Evolutionary conservation across 768 basidiomycete species (phyloP), one percentile per base, ranked within the genome.

Genomic region (Lactarius sp.): DNA sequence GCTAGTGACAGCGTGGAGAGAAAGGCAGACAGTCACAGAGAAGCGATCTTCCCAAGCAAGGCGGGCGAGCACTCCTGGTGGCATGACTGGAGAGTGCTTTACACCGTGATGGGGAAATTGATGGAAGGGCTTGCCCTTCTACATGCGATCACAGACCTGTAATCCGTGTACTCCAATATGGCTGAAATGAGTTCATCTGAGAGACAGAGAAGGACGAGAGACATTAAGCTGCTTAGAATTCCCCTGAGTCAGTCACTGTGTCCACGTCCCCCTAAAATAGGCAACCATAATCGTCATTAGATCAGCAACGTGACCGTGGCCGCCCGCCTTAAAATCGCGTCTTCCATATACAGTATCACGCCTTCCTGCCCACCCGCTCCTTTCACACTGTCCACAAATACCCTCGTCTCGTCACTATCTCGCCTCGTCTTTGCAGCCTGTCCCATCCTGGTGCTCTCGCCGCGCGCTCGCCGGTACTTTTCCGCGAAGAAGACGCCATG

Each of bases 401-500:
- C 77, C 41, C 61, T 72, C 75, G 16, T 31, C 7, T 10, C 53
- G 2, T 71, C 73, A 5, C 75, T 81, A 64, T 75, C 77, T 16
- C 39, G 61, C 66, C 71, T 63, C 60, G 72, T 76, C 51, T 56
- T 69, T 8, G 50, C 61, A 2, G 60, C 76, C 22, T 66, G 61
- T 27, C 46, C 59, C 37, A 63, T 3, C 20, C 53, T 7, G 68
- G 67, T 22, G 57, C 54, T 51, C 57, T 73, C 27, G 71, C 83
- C 36, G 75, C 81, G 1, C 88, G 87, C 68, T 83, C 86, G 27
- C 70, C 89, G 8, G 86, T 83, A 0, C 69, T 81, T 4, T 82
- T 87, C 56, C 78, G 83, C 56, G 67, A 76, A 2, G 63, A 72
- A 0, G 56, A 70, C 10, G 80, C 80, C 12, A 74, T 77, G 1